Evolutionary conservation across 2,329 filamentous ascomycete species (phyloP), one percentile per base, ranked within the genome.

Genomic region (Ceratocystis cacaofunesta): DNA sequence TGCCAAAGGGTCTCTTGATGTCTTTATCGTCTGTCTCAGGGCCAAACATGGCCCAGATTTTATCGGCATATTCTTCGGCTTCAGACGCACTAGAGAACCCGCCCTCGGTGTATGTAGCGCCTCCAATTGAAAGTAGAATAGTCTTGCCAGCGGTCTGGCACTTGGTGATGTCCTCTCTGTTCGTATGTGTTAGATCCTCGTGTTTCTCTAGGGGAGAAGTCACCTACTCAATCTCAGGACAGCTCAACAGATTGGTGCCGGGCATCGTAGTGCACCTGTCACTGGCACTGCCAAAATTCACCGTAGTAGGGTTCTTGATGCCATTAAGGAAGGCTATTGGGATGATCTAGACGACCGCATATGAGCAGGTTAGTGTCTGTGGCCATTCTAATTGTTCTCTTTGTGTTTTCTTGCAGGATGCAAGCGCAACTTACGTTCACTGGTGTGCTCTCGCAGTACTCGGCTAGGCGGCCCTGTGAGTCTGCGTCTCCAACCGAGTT

Each of bases 221-320:
- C 5, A 72, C 81, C 71, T 76, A 86, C 83, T 81, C 86, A 55
- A 90, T 80, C 68, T 87, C 74, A 0, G 85, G 81, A 69, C 87
- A 90, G 68, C 79, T 77, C 17, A 85, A 74, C 7, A 87, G 76
- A 3, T 77, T 75, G 0, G 81, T 84, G n/a, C 81, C 84, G 0
- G 76, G 67, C 65, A 87, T 87, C 0, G 75, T 73, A 4, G 78
- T 81, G 73, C 86, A 89, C 57, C 78, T 79, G 68, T 86, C 76
- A n/a, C 80, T 81, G 6, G 82, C 79, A 68, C 83, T 86, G 64
- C 85, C 81, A 70, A 89, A 85, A 74, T 89, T 87, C 66, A 85
- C 75, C 50, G 78, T 76, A 0, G 81, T 78, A 2, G 77, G 76
- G 17, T 78, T 79, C 57, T 76, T 79, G 68, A 89, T 80, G 61